These are phyloP conservation scores for Agaricus bisporus DNA, from an alignment of 768 basidiomycete genomes.

Conservation along the genomic window DNA sequence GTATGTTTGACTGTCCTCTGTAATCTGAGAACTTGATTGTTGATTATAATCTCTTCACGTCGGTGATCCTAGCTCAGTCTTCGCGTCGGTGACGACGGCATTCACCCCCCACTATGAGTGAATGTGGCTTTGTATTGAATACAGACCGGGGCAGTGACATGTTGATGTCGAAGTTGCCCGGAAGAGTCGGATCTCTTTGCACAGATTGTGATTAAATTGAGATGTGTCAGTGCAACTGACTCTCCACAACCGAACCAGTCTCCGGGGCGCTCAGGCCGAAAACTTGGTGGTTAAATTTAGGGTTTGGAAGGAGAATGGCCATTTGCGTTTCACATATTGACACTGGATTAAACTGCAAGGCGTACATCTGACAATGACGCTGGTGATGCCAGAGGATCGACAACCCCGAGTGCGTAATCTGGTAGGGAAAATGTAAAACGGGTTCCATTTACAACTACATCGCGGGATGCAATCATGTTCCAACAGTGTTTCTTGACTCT, in stretches of 20 bases:
- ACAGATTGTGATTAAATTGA: conserved; percentile 3
- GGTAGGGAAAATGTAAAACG: neutral
- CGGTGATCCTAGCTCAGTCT: neutral
- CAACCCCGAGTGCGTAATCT: neutral
- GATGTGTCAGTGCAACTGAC: neutral
- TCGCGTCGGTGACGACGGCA: neutral
- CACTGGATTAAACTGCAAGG: neutral
- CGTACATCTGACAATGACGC: conserved; percentile 5
- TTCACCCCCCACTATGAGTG: neutral
- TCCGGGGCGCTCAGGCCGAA: conserved; percentile 2
- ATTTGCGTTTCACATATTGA: neutral
- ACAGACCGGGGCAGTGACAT: neutral
- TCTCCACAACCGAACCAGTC: conserved; percentile 9
- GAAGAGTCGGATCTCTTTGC: neutral
- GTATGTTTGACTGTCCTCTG: neutral
- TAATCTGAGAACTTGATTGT: neutral
- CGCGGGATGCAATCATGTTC: neutral
- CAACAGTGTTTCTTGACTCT: neutral
- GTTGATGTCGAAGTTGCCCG: conserved; percentile 2
- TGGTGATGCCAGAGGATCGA: conserved; percentile 6
- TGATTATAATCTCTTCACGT: neutral
- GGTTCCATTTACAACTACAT: neutral
- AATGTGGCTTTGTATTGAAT: too few species aligned
- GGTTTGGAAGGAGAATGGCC: neutral
- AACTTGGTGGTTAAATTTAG: neutral